Base-by-base conservation (phyloP, 2,329 filamentous ascomycete species). In the Ustulina deusta region DNA sequence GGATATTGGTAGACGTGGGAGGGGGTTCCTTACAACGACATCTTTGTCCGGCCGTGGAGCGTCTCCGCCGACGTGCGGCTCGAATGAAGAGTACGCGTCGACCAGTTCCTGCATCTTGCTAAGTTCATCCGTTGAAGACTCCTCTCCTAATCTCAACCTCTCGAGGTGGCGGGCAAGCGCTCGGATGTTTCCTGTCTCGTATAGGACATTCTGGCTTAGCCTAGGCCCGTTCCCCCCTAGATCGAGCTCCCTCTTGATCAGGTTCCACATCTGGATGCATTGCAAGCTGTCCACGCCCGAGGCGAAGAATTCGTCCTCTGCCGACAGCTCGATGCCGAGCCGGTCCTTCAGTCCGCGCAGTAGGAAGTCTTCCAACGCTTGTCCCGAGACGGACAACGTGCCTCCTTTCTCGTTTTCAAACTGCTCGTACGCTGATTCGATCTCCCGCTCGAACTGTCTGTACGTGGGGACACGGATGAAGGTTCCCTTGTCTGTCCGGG, bases 401-500 rank as follows among this genome's bases (percentile, higher is more conserved):
- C 64, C 44, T 65, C 51, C 63, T 61, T 44, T 69, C 64, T 56
- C 68, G 59, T 51, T 71, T 32, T 74, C 74, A 48, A 74, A 76
- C 11, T 65, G 65, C 0, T 66, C 63, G 63, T 87, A 87, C 1
- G 80, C 78, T 3, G 73, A 72, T n/a, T 84, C 79, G 46, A 88
- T 87, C 15, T 82, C 73, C 0, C 80, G 73, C 11, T 80, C 78
- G 61, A 87, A 88, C 32, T 82, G 76, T 51, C 78, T 77, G 69
- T 87, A 86, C 7, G 85, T 81, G 20, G 82, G 81, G 3, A 82
- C 82, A 2, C 86, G 82, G 57, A 88, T 87, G 63, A 86, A 82
- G 0, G 85, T 88, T 2, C 85, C 85, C 73, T 89, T 89, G 66
- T 88, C 87, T 0, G 87, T 89, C 44, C 76, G 77, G 1, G 85